These are phyloP conservation scores for Alternaria arbusti DNA, from an alignment of 2,329 filamentous ascomycete species.

Conservation along the genomic window DNA sequence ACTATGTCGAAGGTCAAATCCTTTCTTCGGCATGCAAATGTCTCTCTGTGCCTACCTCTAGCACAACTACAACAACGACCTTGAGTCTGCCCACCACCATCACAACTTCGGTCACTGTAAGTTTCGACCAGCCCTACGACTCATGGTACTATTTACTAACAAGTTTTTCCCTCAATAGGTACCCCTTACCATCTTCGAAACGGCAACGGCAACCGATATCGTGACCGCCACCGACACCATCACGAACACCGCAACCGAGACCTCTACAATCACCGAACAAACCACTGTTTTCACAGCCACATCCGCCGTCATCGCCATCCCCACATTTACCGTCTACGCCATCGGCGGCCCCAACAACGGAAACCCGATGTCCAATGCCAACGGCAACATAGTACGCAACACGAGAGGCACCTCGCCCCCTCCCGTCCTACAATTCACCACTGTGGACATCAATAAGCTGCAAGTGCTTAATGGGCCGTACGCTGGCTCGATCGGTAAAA, in stretches of 20 bases:
- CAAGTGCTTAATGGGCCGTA: background rate
- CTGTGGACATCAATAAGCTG: background rate
- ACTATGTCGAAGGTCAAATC: background rate
- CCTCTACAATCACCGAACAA: background rate
- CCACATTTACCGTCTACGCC: background rate
- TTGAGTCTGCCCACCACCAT: background rate
- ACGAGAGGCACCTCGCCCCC: too few relatives aligned
- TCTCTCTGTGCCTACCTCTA: background rate
- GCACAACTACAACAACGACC: background rate
- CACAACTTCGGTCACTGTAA: background rate
- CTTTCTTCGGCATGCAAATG: background rate
- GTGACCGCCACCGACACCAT: background rate
- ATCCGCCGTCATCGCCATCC: background rate
- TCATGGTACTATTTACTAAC: too few relatives aligned
- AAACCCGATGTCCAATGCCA: background rate
- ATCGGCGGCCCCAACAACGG: background rate
- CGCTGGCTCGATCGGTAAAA: background rate
- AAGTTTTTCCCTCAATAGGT: too few relatives aligned
- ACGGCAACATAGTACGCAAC: too few relatives aligned
- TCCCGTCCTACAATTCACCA: background rate
- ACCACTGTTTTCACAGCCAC: too few relatives aligned
- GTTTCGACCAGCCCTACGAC: too few relatives aligned
- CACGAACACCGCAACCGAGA: background rate
- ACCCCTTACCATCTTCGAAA: background rate
- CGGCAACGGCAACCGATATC: background rate